Conservation (phyloP, 2,329 filamentous ascomycete genomes). For the Aspergillus alliaceus region DNA sequence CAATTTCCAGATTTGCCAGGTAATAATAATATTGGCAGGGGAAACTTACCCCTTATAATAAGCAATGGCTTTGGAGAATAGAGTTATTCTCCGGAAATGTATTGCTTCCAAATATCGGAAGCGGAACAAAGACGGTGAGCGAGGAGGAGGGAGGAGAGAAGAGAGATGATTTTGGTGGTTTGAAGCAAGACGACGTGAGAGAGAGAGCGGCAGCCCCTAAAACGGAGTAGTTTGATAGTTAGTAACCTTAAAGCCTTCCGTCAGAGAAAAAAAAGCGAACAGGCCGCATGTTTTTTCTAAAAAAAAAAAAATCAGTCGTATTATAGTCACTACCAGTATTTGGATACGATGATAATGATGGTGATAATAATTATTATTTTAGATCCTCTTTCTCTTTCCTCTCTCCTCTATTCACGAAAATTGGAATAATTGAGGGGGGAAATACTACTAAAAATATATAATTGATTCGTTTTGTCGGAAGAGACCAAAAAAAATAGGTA, state of each 20-base stretch:
- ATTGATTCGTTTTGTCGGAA: too few relatives aligned
- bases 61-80: constrained; percentile 3
- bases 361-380: too few relatives aligned
- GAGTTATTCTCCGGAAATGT: background rate
- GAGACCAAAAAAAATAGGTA: too few relatives aligned
- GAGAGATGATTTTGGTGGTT: constrained; percentile 5
- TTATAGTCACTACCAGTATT: too few relatives aligned
- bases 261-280: constrained; percentile 5
- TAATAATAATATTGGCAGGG: constrained; percentile 7
- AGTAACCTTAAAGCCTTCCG: background rate
- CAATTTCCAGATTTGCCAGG: constrained; percentile 15
- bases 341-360: too few relatives aligned
- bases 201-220: constrained; percentile 6
- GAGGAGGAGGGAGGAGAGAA: background rate
- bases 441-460: too few relatives aligned
- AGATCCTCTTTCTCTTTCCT: background rate
- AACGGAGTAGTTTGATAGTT: constrained; percentile 1
- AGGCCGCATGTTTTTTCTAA: background rate
- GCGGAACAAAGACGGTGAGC: background rate
- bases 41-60: constrained; percentile 19
- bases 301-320: too few relatives aligned
- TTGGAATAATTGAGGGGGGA: too few relatives aligned
- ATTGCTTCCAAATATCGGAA: background rate
- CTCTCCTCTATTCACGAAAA: background rate
- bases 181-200: constrained; percentile 4